Conservation (phyloP, 192 early-diverging fungal genomes). For the Bifiguratus adelaidae region DNA sequence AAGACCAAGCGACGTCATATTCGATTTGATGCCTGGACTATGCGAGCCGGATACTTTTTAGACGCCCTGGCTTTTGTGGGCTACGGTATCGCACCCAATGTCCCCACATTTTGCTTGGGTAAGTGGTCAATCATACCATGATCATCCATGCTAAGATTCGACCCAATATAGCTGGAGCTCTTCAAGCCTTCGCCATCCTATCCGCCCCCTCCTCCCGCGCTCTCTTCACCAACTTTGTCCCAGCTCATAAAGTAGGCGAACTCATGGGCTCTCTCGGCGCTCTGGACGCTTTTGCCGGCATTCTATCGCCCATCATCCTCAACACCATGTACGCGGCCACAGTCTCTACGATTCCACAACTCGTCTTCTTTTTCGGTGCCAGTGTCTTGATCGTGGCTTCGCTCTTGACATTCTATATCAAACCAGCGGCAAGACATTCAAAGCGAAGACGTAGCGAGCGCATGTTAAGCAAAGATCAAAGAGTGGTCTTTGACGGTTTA, state of each 20-base stretch:
- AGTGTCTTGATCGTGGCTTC: conserved; percentile 9
- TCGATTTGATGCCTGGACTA: conserved; percentile 28
- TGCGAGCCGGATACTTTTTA: conserved; percentile 21
- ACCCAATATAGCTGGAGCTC: conserved; percentile 5
- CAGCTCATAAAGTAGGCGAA: conserved; percentile 31
- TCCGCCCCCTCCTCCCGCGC: conserved; percentile 25
- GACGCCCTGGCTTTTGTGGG: conserved; percentile 15
- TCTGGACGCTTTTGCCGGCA: conserved; percentile 28
- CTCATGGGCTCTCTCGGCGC: conserved; percentile 31
- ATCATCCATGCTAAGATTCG: conserved; percentile 1
- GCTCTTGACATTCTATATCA: conserved; percentile 26
- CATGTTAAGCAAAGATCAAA: too few relatives aligned
- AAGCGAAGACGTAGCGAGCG: too few relatives aligned
- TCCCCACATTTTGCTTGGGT: conserved; percentile 5
- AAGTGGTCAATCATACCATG: neutral
- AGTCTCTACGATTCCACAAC: conserved; percentile 17
- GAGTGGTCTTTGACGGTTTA: too few relatives aligned
- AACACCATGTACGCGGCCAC: conserved; percentile 29
- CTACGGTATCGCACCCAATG: conserved; percentile 14
- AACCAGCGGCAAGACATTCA: too few relatives aligned
- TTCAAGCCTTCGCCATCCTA: conserved; percentile 20
- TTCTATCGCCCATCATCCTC: conserved; percentile 26
- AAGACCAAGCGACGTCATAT: neutral
- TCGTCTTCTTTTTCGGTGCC: conserved; percentile 29
- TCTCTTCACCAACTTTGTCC: conserved; percentile 27